Conservation (phyloP, 257 asterid species). For the Solanum microdontum region DNA sequence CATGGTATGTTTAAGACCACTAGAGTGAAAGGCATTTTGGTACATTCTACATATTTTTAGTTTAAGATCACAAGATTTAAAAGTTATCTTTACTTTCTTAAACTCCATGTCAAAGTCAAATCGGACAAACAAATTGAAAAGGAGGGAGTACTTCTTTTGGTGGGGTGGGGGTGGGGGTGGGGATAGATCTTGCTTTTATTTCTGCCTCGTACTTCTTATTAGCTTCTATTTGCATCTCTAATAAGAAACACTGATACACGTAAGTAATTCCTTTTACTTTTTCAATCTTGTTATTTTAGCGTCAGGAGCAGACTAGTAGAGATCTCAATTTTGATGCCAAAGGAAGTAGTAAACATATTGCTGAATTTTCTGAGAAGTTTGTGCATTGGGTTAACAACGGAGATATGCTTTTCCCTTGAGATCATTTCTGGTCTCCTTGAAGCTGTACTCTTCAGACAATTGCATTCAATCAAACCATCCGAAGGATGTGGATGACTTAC, state of each 20-base stretch:
- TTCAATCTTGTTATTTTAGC: background rate
- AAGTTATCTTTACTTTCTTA: background rate
- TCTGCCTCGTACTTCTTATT: background rate
- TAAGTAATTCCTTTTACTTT: background rate
- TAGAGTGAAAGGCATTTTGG: background rate
- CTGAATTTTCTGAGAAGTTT: conserved; percentile 49
- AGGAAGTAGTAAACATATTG: conserved; percentile 9
- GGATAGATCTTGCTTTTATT: background rate
- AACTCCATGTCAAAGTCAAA: background rate
- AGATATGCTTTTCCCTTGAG: conserved; percentile 41
- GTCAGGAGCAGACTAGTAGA: conserved; percentile 15
- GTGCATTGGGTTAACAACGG: conserved; percentile 61
- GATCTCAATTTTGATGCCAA: conserved; percentile 18
- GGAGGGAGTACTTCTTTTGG: background rate
- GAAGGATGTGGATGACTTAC: conserved; percentile 44
- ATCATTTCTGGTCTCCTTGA: background rate
- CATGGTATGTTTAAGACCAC: background rate
- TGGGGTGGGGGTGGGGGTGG: background rate
- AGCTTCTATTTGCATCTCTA: background rate
- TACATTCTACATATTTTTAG: background rate
- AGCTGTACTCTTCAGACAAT: conserved; percentile 5
- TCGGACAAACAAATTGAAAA: background rate
- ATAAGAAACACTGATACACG: no score
- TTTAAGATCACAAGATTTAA: background rate
- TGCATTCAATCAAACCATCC: conserved; percentile 30